Base-by-base conservation (phyloP, 2,329 filamentous ascomycete genomes). In the Simplicillium sp. region DNA sequence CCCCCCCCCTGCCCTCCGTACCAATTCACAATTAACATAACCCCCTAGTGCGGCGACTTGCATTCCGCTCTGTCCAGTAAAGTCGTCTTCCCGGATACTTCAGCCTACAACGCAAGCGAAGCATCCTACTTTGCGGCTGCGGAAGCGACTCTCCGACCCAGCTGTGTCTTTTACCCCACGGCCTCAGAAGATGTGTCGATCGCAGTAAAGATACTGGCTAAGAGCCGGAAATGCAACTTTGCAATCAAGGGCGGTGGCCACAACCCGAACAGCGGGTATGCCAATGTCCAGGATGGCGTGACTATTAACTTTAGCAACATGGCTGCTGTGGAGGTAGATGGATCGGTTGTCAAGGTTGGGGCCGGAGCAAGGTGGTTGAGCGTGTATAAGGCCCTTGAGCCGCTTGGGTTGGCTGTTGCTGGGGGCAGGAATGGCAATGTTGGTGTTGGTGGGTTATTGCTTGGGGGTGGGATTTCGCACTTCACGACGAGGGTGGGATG, bases 211-310 rank as follows among this genome's bases (percentile, higher is more conserved):
- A 25, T 25, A 5, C 20, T 25, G 5, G 20, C 20, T 9, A 25
- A 25, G 20, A 25, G 9, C 20, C 9, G 6, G 9, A 25, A 25
- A 25, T 25, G 20, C 20, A 55, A 53, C 3, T 80, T 80, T 46
- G 73, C 75, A 7, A 56, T 75, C 48, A 72, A 74, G 48, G 70
- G 70, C 7, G 75, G 75, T 20, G 76, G 75, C 1, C 75, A 80
- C 54, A 73, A 70, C 42, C 68, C 73, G 4, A 75, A 76, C 49
- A 61, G 69, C 14, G 68, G 68, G 45, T 69, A 67, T 32, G 65
- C 73, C 2, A 78, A 67, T 47, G 67, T 71, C 36, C 54, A 65
- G 12, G 65, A 57, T 2, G 71, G 71, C 0, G 58, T 72, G 6
- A 25, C 20, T 9, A 25, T 25, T 25, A 25, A 25, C 20, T 9